Evolutionary conservation across 2,329 filamentous ascomycete species (phyloP).

Genomic region (Phaeosphaeria sp.): DNA sequence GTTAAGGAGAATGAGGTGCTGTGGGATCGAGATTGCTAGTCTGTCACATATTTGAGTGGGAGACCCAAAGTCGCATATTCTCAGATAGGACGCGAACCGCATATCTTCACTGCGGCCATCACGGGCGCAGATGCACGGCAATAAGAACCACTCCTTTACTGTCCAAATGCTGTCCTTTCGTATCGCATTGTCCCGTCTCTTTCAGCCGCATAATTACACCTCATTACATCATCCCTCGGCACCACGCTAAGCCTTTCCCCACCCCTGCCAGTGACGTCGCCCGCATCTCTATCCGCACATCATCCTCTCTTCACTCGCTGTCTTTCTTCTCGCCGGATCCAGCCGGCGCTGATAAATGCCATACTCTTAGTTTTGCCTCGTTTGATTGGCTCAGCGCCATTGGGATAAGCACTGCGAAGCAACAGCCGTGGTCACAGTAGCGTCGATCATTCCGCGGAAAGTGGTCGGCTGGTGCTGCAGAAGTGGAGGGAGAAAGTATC

Average conservation of each 20-base stretch:
- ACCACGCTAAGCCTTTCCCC: neutral
- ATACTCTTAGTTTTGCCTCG: neutral
- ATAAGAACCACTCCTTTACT: neutral
- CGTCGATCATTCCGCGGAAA: neutral
- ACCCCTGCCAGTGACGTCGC: conserved; percentile 1
- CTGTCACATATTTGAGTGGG: neutral
- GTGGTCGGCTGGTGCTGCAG: neutral
- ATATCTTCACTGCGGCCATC: neutral
- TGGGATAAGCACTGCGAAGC: neutral
- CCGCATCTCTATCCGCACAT: neutral
- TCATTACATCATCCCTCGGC: neutral
- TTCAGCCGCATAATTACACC: neutral
- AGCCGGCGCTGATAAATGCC: conserved; percentile 5
- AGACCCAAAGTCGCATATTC: too few relatives aligned
- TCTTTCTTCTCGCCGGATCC: neutral
- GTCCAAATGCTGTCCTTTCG: neutral
- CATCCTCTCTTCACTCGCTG: conserved; percentile 1
- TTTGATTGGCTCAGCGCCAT: neutral
- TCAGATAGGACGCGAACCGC: neutral
- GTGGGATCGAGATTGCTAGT: neutral
- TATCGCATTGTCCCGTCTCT: neutral
- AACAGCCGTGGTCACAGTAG: neutral
- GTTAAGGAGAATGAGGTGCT: neutral
- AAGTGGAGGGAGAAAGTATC: too few relatives aligned
- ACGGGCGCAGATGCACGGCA: neutral